A percentile compares a stretch with the other conserved stretches of the same genome.
phyloP scores from a whole-genome alignment of 805 yeast species.

The Cyberlindnera americana region DNA sequence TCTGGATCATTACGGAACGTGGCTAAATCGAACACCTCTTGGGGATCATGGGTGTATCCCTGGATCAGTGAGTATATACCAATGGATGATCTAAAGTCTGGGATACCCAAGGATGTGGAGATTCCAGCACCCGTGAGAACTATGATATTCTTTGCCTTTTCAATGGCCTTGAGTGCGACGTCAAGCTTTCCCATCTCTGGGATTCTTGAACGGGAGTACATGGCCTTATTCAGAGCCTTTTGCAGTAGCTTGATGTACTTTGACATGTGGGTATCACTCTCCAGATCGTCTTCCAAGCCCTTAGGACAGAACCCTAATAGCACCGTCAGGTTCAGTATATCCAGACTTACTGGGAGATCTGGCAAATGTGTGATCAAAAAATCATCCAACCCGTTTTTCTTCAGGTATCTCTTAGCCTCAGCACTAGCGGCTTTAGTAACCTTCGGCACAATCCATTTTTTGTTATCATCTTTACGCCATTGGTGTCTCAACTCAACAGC shows the following conservation, averaged over 20 bases:
- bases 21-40: conserved; percentile 76
- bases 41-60: conserved; percentile 81
- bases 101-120: conserved; percentile 85
- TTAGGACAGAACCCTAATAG: conserved; percentile 54
- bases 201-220: conserved; percentile 51
- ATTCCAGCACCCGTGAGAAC: conserved; percentile 93
- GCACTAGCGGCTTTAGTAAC: conserved; percentile 42
- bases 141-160: conserved; percentile 55
- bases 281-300: conserved; percentile 30
- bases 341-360: conserved; percentile 52
- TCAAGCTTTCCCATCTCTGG: conserved; percentile 54
- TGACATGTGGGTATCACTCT: conserved; percentile 43
- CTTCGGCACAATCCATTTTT: conserved; percentile 33
- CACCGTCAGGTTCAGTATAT: conserved; percentile 52
- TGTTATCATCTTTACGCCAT: not conserved
- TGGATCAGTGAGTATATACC: conserved; percentile 75
- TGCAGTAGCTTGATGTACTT: conserved; percentile 51
- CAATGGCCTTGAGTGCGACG: conserved; percentile 50
- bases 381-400: conserved; percentile 52
- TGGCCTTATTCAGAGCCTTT: conserved; percentile 61
- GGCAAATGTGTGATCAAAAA: conserved; percentile 65
- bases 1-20: conserved; percentile 74
- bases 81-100: conserved; percentile 86
- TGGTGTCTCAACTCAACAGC: not conserved
- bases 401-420: conserved; percentile 50